Conservation (phyloP, 2,329 filamentous ascomycete genomes). For the Clonostachys byssicola region DNA sequence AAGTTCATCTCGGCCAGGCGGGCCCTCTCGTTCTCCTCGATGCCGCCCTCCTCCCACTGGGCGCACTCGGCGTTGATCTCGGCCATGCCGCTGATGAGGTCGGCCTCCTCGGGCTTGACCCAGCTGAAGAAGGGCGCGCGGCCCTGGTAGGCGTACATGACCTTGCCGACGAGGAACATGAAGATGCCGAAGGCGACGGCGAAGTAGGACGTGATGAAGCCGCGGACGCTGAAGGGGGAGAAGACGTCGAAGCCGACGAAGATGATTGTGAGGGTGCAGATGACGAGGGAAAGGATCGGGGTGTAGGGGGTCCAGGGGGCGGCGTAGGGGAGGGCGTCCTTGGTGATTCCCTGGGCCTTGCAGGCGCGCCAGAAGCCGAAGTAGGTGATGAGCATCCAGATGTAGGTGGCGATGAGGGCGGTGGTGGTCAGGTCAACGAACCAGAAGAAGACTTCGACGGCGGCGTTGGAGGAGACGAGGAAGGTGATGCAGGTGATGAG, state of each 20-base stretch:
- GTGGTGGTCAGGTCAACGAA: constrained; percentile 51
- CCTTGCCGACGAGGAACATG: constrained; percentile 64
- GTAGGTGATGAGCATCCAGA: constrained; percentile 33
- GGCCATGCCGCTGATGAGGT: constrained; percentile 57
- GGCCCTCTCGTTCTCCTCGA: constrained; percentile 36
- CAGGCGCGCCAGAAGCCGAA: constrained; percentile 42
- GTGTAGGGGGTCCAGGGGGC: constrained; percentile 46
- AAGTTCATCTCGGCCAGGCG: constrained; percentile 28
- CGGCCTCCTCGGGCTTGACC: constrained; percentile 49
- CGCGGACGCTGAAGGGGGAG: constrained; percentile 39
- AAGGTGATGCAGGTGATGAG: constrained; percentile 44
- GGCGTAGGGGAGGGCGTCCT: constrained; percentile 41
- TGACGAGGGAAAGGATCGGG: constrained; percentile 40
- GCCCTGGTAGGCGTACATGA: constrained; percentile 35
- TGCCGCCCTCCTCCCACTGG: constrained; percentile 36
- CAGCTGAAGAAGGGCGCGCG: constrained; percentile 42
- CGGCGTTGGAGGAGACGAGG: constrained; percentile 39
- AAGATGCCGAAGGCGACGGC: constrained; percentile 44
- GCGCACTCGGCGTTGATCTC: constrained; percentile 57
- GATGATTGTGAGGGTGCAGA: constrained; percentile 43
- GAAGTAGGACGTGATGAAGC: constrained; percentile 51
- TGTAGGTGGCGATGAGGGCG: constrained; percentile 53
- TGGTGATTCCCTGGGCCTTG: constrained; percentile 38
- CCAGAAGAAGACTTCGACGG: constrained; percentile 45
- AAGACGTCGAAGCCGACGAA: constrained; percentile 56